Percentiles rank a stretch among this genome's conserved stretches.
phyloP scores from a whole-genome alignment of 2,329 filamentous ascomycete species.

The Diplocarpon mali region DNA sequence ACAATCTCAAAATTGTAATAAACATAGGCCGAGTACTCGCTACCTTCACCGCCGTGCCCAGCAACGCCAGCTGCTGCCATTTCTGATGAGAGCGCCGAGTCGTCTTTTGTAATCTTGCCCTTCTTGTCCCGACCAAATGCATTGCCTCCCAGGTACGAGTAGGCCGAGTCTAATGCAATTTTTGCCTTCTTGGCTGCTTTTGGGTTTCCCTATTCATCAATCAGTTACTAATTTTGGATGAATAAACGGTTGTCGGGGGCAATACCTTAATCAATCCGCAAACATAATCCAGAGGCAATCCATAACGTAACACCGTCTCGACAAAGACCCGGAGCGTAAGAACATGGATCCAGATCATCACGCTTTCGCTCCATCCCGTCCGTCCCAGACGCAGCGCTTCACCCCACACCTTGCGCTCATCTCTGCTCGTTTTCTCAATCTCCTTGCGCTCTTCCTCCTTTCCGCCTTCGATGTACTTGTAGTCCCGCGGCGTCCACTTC shows the following conservation, averaged over 20 bases:
- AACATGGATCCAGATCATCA: constrained; percentile 94
- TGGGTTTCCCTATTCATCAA: constrained; percentile 56
- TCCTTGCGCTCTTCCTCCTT: constrained; percentile 83
- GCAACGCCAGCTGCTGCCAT: constrained; percentile 66
- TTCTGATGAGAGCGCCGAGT: constrained; percentile 66
- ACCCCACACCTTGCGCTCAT: constrained; percentile 87
- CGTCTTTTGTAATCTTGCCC: constrained; percentile 82
- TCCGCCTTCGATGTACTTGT: constrained; percentile 83
- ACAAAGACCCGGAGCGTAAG: constrained; percentile 89
- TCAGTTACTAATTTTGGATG: constrained; percentile 2
- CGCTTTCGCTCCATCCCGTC: constrained; percentile 90
- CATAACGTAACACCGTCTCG: constrained; percentile 94
- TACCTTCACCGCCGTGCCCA: constrained; percentile 52
- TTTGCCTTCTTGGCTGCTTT: constrained; percentile 75
- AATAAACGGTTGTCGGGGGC: too few relatives aligned
- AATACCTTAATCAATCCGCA: constrained; percentile 74
- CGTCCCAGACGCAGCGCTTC: constrained; percentile 78
- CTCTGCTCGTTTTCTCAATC: constrained; percentile 66
- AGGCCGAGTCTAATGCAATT: constrained; percentile 67
- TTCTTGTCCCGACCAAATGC: constrained; percentile 91
- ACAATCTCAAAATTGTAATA: constrained; percentile 87
- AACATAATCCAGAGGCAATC: constrained; percentile 81
- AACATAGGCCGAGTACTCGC: constrained; percentile 91
- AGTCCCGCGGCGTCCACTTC: constrained; percentile 91
- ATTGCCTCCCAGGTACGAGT: constrained; percentile 88